These are phyloP conservation scores for Cyclocybe cylindracea DNA, from an alignment of 768 basidiomycete genomes.

Conservation along the genomic window DNA sequence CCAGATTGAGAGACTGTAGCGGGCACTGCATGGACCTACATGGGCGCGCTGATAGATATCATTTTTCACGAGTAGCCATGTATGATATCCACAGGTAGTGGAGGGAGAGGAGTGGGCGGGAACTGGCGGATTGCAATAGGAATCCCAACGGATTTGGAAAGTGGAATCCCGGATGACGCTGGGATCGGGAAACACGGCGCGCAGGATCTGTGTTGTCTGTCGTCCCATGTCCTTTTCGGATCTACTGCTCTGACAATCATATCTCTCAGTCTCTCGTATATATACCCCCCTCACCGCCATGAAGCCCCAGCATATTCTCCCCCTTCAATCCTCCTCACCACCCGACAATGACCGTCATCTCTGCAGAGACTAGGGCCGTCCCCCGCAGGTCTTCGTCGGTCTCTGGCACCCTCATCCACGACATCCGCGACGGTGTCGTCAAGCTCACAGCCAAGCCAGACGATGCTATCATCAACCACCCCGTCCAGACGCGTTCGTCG, in stretches of 20 bases:
- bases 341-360: constrained; percentile 26
- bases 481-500: constrained; percentile 18
- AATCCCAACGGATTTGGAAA: not conserved
- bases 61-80: no score
- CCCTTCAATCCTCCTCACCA: not conserved
- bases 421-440: constrained; percentile 22
- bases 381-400: constrained; percentile 30
- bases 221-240: constrained; percentile 4
- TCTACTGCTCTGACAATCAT: constrained; percentile 13
- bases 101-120: not conserved
- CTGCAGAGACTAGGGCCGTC: constrained; percentile 28
- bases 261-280: constrained; percentile 15
- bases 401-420: constrained; percentile 10
- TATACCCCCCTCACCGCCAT: constrained; percentile 16
- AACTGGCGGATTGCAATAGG: no score
- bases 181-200: no score
- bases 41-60: no score
- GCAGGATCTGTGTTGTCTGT: not conserved
- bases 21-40: no score
- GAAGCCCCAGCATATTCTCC: constrained; percentile 15
- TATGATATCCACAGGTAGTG: no score
- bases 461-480: constrained; percentile 13
- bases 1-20: no score
- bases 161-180: constrained; percentile 5
- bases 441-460: constrained; percentile 17